These are phyloP conservation scores for Lathyrus tuberosus DNA, from an alignment of 306 rosid species.

Conservation along the genomic window DNA sequence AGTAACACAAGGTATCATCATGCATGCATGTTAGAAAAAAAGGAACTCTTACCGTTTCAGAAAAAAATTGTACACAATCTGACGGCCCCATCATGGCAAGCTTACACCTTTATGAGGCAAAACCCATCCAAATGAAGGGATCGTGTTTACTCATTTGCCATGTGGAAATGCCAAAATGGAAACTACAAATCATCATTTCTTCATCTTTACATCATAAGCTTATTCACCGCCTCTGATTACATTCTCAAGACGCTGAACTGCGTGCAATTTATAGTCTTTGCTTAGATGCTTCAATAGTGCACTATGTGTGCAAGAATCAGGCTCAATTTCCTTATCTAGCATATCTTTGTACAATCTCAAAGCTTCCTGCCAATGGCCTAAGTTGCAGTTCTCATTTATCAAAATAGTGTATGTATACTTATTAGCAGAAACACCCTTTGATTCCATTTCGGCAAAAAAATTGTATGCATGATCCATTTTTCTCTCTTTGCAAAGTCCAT, in stretches of 20 bases:
- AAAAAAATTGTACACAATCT: conserved; percentile 29
- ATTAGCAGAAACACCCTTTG: conserved; percentile 65
- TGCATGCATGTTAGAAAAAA: conserved; percentile 12
- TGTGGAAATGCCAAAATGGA: conserved; percentile 36
- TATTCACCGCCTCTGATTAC: conserved; percentile 45
- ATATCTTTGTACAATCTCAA: conserved; percentile 69
- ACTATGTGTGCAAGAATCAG: conserved; percentile 71
- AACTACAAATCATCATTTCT: conserved; percentile 35
- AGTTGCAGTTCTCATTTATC: conserved; percentile 67
- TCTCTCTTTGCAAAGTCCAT: conserved; percentile 69
- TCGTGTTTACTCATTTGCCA: conserved; percentile 33
- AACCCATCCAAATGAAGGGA: conserved; percentile 28
- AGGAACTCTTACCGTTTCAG: conserved; percentile 33
- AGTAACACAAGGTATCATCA: background rate
- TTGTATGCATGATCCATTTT: conserved; percentile 63
- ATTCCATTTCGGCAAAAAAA: conserved; percentile 63
- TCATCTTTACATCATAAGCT: conserved; percentile 43
- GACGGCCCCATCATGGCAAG: conserved; percentile 8
- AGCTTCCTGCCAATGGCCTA: conserved; percentile 71
- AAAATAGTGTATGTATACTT: conserved; percentile 85
- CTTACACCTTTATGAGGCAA: conserved; percentile 33
- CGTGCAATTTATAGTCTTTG: conserved; percentile 56
- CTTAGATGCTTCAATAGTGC: conserved; percentile 64
- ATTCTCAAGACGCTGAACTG: conserved; percentile 52
- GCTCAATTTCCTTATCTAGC: conserved; percentile 71